Base-by-base conservation (phyloP, 2,329 filamentous ascomycete genomes). In the Aspergillus sp. region DNA sequence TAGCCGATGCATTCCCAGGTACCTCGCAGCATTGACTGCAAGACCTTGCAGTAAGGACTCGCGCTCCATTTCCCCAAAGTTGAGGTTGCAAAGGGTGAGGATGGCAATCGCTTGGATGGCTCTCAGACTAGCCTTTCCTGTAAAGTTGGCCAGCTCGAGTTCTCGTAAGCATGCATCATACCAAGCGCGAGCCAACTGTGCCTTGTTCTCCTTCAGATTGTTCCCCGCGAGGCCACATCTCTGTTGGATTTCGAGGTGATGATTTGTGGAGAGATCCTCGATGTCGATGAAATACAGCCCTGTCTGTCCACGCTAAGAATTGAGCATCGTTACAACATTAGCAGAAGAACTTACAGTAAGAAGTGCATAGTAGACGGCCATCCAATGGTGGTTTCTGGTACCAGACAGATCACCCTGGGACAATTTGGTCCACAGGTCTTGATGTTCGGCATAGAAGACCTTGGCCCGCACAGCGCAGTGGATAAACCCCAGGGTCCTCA, bases 11-110 rank as follows among this genome's bases (percentile, higher is more conserved):
- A 54, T 54, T 4, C 50, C 44, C 14, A 54, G 33, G 17, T 24
- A 38, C 8, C 52, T n/a, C 1, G 52, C 52, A 3, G 48, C 50
- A 20, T 51, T 50, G 9, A 47, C 50, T n/a, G 52, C 52, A 19
- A 50, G n/a, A 3, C 52, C 52, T 3, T 51, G 44, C 13, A 54
- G 36, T 8, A 54, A 16, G 24, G 50, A 54, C 38, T 54, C 35
- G 2, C 45, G 52, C 14, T 54, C 52, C 43, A 47, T 54, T 36
- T 54, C n/a, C 13, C 48, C 52, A 19, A 54, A 54, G 24, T 48
- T 45, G 38, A 24, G 30, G 32, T 54, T 26, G 16, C 47, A 32
- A 13, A 54, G 26, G 26, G 36, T 47, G 4, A 49, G 20, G 17
- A 43, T 51, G 35, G 48, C 47, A 44, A 47, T 6, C 26, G 52